These are phyloP conservation scores for Mucor plumbeus DNA, from an alignment of 371 early-diverging fungal genomes.

Conservation along the genomic window DNA sequence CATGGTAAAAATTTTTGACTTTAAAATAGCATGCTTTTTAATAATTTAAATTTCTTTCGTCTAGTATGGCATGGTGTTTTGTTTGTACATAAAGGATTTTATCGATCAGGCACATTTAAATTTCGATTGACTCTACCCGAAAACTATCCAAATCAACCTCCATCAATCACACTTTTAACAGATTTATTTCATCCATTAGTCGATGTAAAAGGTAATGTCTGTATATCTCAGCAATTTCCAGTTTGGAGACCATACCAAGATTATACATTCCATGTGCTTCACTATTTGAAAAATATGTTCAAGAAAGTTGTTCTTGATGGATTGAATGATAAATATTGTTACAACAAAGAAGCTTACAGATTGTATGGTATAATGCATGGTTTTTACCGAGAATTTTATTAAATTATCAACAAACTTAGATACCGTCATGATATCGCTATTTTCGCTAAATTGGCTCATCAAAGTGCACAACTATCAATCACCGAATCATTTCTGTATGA, in stretches of 20 bases:
- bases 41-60: too few relatives aligned
- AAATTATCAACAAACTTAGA: constrained; percentile 26
- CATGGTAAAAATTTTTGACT: constrained; percentile 48
- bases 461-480: constrained; percentile 80
- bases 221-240: constrained; percentile 77
- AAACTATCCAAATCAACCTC: constrained; percentile 84
- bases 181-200: constrained; percentile 97
- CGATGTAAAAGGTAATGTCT: constrained; percentile 69
- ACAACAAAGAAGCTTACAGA: constrained; percentile 76
- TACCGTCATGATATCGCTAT: constrained; percentile 69
- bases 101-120: constrained; percentile 92
- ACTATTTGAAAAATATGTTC: constrained; percentile 86
- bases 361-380: constrained; percentile 50
- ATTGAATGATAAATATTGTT: constrained; percentile 71
- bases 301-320: constrained; percentile 75
- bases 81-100: constrained; percentile 89
- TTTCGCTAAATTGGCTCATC: constrained; percentile 78
- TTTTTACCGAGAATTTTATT: background rate
- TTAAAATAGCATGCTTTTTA: too few relatives aligned
- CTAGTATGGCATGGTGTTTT: constrained; percentile 85
- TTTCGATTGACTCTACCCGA: constrained; percentile 89
- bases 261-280: constrained; percentile 82
- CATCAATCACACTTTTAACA: constrained; percentile 86
- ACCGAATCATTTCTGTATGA: constrained; percentile 75
- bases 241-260: constrained; percentile 85